Evolutionary conservation across 2,329 filamentous ascomycete genomes (phyloP).

Genomic region (Botrytis paeoniae): DNA sequence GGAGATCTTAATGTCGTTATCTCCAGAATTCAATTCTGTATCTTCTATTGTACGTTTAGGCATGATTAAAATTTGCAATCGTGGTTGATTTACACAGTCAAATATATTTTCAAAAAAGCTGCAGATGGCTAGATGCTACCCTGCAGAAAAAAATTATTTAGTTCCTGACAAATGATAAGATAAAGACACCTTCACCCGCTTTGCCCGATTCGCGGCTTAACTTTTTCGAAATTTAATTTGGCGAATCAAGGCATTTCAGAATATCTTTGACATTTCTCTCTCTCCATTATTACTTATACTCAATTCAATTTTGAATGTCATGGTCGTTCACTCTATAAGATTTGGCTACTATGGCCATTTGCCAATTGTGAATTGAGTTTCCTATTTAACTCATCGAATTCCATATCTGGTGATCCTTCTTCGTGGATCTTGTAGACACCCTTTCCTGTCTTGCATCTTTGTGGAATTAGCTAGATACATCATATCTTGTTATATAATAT

Average conservation of each 20-base stretch:
- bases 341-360: not conserved
- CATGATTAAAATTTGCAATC: constrained; percentile 28
- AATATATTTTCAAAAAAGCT: not conserved
- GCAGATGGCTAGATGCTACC: constrained; percentile 5
- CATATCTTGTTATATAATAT: not conserved
- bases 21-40: constrained; percentile 28
- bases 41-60: constrained; percentile 37
- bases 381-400: not conserved
- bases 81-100: not conserved
- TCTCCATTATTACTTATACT: not conserved
- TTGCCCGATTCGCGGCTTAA: not conserved
- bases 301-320: not conserved
- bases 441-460: not conserved
- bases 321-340: not conserved
- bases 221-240: not conserved
- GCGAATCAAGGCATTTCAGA: not conserved
- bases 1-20: constrained; percentile 18
- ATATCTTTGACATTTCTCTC: not conserved
- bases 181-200: not conserved
- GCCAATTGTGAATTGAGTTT: not conserved
- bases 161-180: constrained; percentile 15
- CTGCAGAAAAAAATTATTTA: constrained; percentile 10
- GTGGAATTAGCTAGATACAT: not conserved
- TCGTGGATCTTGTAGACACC: not conserved
- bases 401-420: not conserved